Percentiles rank a stretch among this genome's conserved stretches.
Evolutionary conservation across 768 basidiomycete species (phyloP).

Genomic region (Calocera viscosa): DNA sequence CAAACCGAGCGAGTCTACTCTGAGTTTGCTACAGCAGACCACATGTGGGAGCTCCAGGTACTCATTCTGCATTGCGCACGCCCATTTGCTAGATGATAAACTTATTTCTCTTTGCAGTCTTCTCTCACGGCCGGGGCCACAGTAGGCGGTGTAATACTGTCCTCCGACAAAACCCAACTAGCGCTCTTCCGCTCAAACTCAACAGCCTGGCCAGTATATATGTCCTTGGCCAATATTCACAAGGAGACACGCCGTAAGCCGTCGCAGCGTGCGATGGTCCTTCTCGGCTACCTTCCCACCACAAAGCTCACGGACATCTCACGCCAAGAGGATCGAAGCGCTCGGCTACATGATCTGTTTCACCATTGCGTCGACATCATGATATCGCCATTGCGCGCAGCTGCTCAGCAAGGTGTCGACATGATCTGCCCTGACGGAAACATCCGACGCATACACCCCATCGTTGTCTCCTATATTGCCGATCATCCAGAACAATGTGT

Average conservation of each 20-base stretch:
- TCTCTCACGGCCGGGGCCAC: conserved; percentile 20
- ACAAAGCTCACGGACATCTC: conserved; percentile 25
- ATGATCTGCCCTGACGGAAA: not conserved
- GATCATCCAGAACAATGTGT: too few relatives aligned
- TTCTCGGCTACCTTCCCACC: conserved; percentile 33
- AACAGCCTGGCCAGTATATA: conserved; percentile 36
- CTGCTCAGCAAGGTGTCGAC: not conserved
- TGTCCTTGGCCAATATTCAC: conserved; percentile 34
- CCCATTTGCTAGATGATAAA: not conserved
- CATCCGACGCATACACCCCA: not conserved
- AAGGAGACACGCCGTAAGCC: conserved; percentile 32
- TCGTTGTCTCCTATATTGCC: conserved; percentile 10
- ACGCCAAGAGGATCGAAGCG: conserved; percentile 39
- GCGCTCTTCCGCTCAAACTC: conserved; percentile 20
- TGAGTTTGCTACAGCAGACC: conserved; percentile 31
- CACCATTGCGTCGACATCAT: conserved; percentile 30
- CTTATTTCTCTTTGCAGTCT: not conserved
- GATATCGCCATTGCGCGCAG: conserved; percentile 13
- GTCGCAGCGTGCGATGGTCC: conserved; percentile 25
- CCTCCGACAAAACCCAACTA: conserved; percentile 37
- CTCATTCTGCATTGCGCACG: too few relatives aligned
- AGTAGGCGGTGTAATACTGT: conserved; percentile 34
- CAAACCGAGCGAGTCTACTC: conserved; percentile 24
- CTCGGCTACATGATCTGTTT: conserved; percentile 25
- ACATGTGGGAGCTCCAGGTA: conserved; percentile 32